Conservation (phyloP, 371 early-diverging fungal genomes). For the Actinomortierella wolfii region DNA sequence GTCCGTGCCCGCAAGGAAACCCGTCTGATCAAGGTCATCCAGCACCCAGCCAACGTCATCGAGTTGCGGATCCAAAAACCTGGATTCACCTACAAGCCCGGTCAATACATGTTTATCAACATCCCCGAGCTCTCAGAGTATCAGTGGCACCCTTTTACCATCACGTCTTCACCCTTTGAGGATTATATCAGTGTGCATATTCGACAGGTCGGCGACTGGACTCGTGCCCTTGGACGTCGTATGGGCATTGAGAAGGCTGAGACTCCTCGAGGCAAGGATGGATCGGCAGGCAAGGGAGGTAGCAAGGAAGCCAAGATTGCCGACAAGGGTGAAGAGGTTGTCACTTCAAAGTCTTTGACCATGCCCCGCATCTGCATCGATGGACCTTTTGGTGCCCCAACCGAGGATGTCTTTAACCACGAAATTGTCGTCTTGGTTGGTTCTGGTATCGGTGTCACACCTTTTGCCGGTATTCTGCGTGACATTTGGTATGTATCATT, state of each 20-base stretch:
- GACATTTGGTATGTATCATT: slow-evolving; percentile 58
- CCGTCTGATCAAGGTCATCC: slow-evolving; percentile 63
- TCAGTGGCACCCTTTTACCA: slow-evolving; percentile 89
- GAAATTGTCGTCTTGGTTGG: slow-evolving; percentile 79
- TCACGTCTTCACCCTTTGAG: slow-evolving; percentile 86
- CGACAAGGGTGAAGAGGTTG: no score
- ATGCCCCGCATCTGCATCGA: slow-evolving; percentile 76
- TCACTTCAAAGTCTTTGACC: slow-evolving; percentile 4
- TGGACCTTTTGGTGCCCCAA: slow-evolving; percentile 87
- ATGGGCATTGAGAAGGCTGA: slow-evolving; percentile 44
- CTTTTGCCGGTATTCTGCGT: slow-evolving; percentile 74
- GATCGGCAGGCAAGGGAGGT: slow-evolving; percentile 9
- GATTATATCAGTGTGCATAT: slow-evolving; percentile 80
- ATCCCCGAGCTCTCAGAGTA: slow-evolving; percentile 62
- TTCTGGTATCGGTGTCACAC: slow-evolving; percentile 85
- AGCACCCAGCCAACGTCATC: slow-evolving; percentile 72
- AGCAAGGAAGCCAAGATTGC: slow-evolving; percentile 9
- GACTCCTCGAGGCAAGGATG: slow-evolving; percentile 11
- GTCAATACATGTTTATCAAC: slow-evolving; percentile 76
- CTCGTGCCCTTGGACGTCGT: slow-evolving; percentile 60
- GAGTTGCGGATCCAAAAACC: slow-evolving; percentile 72
- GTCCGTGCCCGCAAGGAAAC: slow-evolving; percentile 53
- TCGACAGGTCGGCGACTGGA: slow-evolving; percentile 82
- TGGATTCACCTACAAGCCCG: slow-evolving; percentile 65
- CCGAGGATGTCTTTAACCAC: slow-evolving; percentile 85